Percentiles rank a stretch among this genome's conserved stretches.
Conservation (phyloP, 805 yeast genomes). For the Ogataea neopini region DNA sequence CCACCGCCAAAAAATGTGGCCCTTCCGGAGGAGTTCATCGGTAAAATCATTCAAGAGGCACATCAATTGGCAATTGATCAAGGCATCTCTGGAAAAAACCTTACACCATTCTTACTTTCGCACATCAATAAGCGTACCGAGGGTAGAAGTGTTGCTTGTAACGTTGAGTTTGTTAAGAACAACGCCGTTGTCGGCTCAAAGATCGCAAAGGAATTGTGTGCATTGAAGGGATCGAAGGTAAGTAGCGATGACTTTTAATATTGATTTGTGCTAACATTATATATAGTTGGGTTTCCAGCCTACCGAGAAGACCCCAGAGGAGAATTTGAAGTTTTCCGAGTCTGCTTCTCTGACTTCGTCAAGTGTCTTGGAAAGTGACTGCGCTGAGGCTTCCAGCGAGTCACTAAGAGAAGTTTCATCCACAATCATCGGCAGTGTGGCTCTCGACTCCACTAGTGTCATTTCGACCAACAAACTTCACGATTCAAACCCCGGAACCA, state of each 20-base stretch:
- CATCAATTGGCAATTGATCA: constrained; percentile 50
- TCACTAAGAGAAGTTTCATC: no score
- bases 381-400: no score
- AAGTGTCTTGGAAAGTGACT: no score
- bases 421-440: constrained; percentile 71
- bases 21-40: constrained; percentile 52
- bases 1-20: constrained; percentile 76
- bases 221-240: constrained; percentile 32
- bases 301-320: no score
- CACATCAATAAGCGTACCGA: constrained; percentile 66
- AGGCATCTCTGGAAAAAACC: constrained; percentile 66
- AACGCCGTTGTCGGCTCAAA: constrained; percentile 70
- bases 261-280: neutral
- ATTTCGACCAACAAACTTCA: constrained; percentile 37
- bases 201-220: constrained; percentile 58
- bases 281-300: neutral
- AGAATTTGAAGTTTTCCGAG: no score
- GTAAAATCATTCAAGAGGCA: constrained; percentile 58
- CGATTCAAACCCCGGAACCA: constrained; percentile 76
- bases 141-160: constrained; percentile 70
- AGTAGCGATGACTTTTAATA: constrained; percentile 5
- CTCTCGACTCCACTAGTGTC: constrained; percentile 68
- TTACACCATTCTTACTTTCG: constrained; percentile 75
- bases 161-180: constrained; percentile 73
- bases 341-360: no score